These are phyloP conservation scores for Malania oleifera DNA, from an alignment of 164 flowering plant genomes.

Conservation along the genomic window DNA sequence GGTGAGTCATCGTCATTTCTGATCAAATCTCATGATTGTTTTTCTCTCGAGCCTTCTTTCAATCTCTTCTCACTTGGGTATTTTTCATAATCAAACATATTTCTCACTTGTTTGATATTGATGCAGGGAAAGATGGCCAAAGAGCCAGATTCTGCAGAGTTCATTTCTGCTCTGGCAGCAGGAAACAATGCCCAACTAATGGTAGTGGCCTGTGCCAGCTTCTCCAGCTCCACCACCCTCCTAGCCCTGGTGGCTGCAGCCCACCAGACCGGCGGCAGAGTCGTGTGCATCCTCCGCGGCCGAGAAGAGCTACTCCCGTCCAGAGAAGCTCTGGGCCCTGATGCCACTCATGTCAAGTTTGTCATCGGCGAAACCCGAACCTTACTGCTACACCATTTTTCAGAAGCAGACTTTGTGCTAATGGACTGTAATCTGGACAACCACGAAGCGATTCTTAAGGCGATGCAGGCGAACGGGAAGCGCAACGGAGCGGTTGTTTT, in stretches of 20 bases:
- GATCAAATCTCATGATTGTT: no score
- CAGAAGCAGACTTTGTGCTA: slow-evolving; percentile 60
- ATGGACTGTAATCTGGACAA: slow-evolving; percentile 57
- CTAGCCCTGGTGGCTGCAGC: slow-evolving; percentile 69
- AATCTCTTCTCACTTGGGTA: not conserved
- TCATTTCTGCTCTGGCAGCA: slow-evolving; percentile 77
- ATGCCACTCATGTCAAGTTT: slow-evolving; percentile 40
- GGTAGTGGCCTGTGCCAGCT: slow-evolving; percentile 51
- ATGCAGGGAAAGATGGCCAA: slow-evolving; percentile 53
- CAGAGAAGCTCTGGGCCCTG: slow-evolving; percentile 26
- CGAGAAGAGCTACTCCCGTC: slow-evolving; percentile 33
- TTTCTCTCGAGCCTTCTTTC: no score
- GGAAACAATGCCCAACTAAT: slow-evolving; percentile 70
- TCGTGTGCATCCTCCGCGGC: slow-evolving; percentile 48
- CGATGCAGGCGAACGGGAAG: slow-evolving; percentile 23
- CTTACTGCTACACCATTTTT: slow-evolving; percentile 32
- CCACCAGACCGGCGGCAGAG: slow-evolving; percentile 67
- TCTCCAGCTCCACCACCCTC: slow-evolving; percentile 37
- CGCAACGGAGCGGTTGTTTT: slow-evolving; percentile 36
- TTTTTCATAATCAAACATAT: not conserved
- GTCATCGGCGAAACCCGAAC: slow-evolving; percentile 48
- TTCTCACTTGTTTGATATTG: slow-evolving; percentile 4
- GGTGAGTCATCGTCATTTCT: slow-evolving; percentile 34
- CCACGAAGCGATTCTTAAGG: slow-evolving; percentile 38
- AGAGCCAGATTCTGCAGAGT: slow-evolving; percentile 69